Base-by-base conservation (phyloP, 73 alveolate species). In the Breviolum minutum region DNA sequence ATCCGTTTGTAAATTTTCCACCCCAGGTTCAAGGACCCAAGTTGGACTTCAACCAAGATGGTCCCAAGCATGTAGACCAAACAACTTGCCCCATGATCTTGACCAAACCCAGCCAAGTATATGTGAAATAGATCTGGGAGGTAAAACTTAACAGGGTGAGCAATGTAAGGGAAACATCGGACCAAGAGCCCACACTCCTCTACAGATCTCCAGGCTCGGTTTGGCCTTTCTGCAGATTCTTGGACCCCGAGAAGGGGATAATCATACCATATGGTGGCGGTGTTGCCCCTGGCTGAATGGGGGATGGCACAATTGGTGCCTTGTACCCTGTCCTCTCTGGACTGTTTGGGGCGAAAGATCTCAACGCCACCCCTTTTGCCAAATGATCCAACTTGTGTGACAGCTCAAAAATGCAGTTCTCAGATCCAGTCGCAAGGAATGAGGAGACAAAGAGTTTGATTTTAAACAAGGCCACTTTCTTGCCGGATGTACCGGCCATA, bases 61-160 rank as follows among this genome's bases (percentile, higher is more conserved):
- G 12, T 24, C n/a, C 40, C 40, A 1, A 80, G 40, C 66, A 80
- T 14, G 64, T 30, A 80, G 11, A 80, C 89, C 89, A 80, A n/a
- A 32, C 89, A 27, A 4, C 32, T 32, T 24, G 89, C 63, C 27
- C 30, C 89, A 40, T 30, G 30, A 14, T 80, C 89, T 29, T 80
- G 89, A 13, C 89, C 89, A 30, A 80, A 30, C n/a, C 89, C 89
- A 29, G 64, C 64, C 89, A 80, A 80, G 64, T 80, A 80, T n/a
- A 32, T 80, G 66, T 80, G 89, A 32, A 80, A 80, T 20, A 80
- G n/a, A 32, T 80, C 89, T 2, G 66, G 63, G 30, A 80, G 64
- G 29, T 9, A 5, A 11, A 81, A 30, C n/a, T 30, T 81, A 14
- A 69, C 40, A 32, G 63, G 89, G 19, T 48, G 63, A 14, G 29